Base-by-base conservation (phyloP, 2,329 filamentous ascomycete genomes). In the Dichotomopilus funicola region DNA sequence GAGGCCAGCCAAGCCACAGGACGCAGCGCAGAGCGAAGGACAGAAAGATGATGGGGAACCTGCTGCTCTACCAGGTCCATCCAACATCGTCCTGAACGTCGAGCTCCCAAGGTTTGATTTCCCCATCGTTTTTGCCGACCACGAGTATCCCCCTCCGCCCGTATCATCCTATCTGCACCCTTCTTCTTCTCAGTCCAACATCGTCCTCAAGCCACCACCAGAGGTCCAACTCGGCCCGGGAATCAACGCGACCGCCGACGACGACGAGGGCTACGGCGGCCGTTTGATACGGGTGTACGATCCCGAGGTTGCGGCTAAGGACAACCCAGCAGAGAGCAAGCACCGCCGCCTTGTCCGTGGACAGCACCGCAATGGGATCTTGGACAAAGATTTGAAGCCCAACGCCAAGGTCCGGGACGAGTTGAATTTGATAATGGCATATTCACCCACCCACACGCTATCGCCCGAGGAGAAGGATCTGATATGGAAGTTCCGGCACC, bases 401-500 rank as follows among this genome's bases (percentile, higher is more conserved):
- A 97, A 99, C 64, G 89, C 94, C 35, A 95, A 96, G 72, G 90
- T 95, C 54, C 84, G 94, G 56, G 94, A 99, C 70, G 91, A 96
- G 70, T 77, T 99, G 36, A 96, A 97, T 67, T 77, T 83, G 45
- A 91, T 99, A 62, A 85, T 97, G 75, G 86, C 88, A 1, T 96
- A 96, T 66, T 91, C 92, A 6, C 94, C 94, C 3, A 96, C 92
- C 0, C 91, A 96, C 60, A 82, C 88, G 48, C 77, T 99, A 31
- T 90, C 85, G 1, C 83, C 90, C 0, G 91, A 96, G 68, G 94
- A 99, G 70, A 95, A 95, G 67, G 94, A 99, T 70, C 78, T 96
- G 51, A 84, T 99, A 19, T 99, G 95, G 95, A 94, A 95, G 65
- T 99, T 97, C 73, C 82, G 94, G 56, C 95, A 97, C 70, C 92